Evolutionary conservation across 2,329 filamentous ascomycete genomes (phyloP).

Genomic region (Microdochium trichocladiopsis): DNA sequence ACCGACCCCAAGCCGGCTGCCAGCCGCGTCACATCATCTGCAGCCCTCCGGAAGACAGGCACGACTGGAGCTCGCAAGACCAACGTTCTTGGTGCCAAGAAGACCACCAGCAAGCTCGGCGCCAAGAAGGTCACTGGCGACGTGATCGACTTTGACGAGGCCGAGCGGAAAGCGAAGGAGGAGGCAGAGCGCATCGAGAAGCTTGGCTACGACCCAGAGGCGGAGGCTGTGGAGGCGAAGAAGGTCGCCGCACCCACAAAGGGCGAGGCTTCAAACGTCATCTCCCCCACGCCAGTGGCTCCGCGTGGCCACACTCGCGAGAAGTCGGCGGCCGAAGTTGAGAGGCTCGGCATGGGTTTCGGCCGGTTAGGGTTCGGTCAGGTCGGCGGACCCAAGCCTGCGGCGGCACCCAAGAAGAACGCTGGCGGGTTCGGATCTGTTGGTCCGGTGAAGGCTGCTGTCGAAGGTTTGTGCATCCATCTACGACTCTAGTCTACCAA

Average conservation of each 20-base stretch:
- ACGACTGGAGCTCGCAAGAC: conserved; percentile 66
- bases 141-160: conserved; percentile 91
- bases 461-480: conserved; percentile 50
- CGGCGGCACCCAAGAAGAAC: conserved; percentile 59
- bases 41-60: conserved; percentile 73
- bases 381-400: conserved; percentile 55
- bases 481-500: not conserved
- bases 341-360: conserved; percentile 85
- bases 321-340: conserved; percentile 71
- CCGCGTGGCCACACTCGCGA: conserved; percentile 57
- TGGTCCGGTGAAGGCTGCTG: conserved; percentile 62
- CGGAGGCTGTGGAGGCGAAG: conserved; percentile 54
- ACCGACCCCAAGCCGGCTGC: conserved; percentile 53
- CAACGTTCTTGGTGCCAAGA: conserved; percentile 82
- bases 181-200: conserved; percentile 95
- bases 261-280: conserved; percentile 52
- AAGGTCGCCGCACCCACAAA: conserved; percentile 22
- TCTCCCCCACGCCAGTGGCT: conserved; percentile 62
- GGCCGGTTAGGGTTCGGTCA: conserved; percentile 83
- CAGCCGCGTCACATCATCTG: conserved; percentile 68
- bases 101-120: conserved; percentile 72
- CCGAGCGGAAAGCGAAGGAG: conserved; percentile 94
- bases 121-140: conserved; percentile 83
- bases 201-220: conserved; percentile 90
- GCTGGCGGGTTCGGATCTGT: conserved; percentile 83